Percentiles rank a stretch among this genome's conserved stretches.
Evolutionary conservation across 768 basidiomycete species (phyloP).

Genomic region (Pleurotus giganteus): DNA sequence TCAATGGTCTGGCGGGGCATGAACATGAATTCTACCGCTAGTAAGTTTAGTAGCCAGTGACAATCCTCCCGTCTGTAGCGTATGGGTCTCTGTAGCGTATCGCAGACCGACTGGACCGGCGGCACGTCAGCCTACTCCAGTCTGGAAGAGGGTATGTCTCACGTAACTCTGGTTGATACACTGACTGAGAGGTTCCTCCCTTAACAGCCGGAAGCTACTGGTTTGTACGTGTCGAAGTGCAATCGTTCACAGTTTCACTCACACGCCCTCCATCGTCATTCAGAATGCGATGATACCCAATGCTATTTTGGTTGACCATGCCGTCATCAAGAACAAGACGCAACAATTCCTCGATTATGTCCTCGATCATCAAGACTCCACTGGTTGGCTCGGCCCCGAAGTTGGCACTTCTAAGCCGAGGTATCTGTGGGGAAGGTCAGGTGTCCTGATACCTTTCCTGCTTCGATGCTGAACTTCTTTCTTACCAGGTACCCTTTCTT

Average conservation of each 20-base stretch:
- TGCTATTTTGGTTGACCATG: conserved; percentile 43
- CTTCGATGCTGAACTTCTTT: background rate
- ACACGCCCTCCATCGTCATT: background rate
- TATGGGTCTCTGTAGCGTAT: conserved; percentile 23
- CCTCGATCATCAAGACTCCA: conserved; percentile 47
- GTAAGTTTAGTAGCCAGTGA: conserved; percentile 17
- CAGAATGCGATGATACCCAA: conserved; percentile 56
- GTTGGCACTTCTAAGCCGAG: conserved; percentile 51
- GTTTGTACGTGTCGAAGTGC: conserved; percentile 40
- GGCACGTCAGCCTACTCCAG: conserved; percentile 38
- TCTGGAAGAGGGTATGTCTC: conserved; percentile 37
- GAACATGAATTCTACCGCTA: conserved; percentile 43
- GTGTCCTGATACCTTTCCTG: background rate
- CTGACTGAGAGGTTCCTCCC: background rate
- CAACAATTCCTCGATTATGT: conserved; percentile 50
- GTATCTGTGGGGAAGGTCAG: conserved; percentile 51
- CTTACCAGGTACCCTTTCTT: conserved; percentile 50
- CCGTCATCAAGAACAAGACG: conserved; percentile 44
- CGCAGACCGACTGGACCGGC: conserved; percentile 42
- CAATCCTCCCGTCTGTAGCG: background rate
- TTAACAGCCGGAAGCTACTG: conserved; percentile 52
- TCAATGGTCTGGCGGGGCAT: conserved; percentile 41
- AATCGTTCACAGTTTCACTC: background rate
- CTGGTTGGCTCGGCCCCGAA: conserved; percentile 58
- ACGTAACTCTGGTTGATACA: background rate